phyloP scores from a whole-genome alignment of 305 asterid species.

The Fraxinus greggii region DNA sequence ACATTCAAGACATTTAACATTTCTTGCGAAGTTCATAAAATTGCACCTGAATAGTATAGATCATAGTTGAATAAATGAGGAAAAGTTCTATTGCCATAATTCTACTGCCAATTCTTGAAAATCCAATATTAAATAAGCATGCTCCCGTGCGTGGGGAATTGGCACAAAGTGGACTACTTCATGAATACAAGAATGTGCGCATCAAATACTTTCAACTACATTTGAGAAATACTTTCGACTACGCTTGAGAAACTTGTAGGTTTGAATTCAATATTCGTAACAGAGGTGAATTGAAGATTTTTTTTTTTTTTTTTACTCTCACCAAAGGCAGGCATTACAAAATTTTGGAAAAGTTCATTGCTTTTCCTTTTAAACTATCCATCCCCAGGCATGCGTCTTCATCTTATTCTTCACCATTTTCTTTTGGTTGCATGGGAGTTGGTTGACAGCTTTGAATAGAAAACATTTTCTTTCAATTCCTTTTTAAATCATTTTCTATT shows the following conservation, averaged over 20 bases:
- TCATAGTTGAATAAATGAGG: constrained; percentile 10
- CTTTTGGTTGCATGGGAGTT: neutral
- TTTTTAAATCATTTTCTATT: neutral
- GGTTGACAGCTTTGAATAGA: neutral
- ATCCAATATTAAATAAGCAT: constrained; percentile 3
- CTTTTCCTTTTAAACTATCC: neutral
- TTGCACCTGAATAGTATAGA: constrained; percentile 63
- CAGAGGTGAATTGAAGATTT: neutral
- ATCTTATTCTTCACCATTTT: neutral
- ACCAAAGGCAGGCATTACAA: neutral
- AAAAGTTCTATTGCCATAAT: neutral
- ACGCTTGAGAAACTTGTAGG: neutral
- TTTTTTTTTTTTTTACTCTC: neutral
- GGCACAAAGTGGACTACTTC: neutral
- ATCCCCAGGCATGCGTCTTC: neutral
- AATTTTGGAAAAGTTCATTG: neutral
- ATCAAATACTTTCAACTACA: neutral
- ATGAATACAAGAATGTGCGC: neutral
- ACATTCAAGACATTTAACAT: constrained; percentile 80
- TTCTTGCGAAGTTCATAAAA: constrained; percentile 95
- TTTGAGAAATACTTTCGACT: neutral
- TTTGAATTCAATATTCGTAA: neutral
- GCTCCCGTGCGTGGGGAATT: neutral
- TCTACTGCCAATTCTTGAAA: neutral
- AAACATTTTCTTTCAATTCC: neutral